phyloP scores from a whole-genome alignment of 1,284 basidiomycete genomes.

The Tilletia horrida region DNA sequence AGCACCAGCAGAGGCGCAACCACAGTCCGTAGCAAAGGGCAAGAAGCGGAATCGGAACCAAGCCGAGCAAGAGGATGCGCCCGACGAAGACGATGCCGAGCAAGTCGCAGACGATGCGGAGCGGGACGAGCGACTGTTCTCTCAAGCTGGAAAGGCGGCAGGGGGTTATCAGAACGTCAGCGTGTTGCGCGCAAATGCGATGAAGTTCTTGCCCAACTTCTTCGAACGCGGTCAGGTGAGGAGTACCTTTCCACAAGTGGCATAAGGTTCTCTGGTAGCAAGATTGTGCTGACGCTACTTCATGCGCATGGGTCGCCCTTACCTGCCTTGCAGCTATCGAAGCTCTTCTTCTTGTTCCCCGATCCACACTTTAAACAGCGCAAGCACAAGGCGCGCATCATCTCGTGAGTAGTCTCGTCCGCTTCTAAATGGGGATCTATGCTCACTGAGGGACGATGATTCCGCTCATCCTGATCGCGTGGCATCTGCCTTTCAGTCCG shows the following conservation, averaged over 20 bases:
- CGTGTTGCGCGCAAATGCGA: slow-evolving; percentile 90
- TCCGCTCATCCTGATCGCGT: neutral
- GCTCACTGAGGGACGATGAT: slow-evolving; percentile 27
- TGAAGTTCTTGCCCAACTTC: slow-evolving; percentile 99
- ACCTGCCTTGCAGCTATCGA: slow-evolving; percentile 48
- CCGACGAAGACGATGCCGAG: slow-evolving; percentile 50
- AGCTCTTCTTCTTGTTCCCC: slow-evolving; percentile 97
- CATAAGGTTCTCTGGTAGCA: no score
- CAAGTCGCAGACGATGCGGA: slow-evolving; percentile 17
- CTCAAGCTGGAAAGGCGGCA: slow-evolving; percentile 53
- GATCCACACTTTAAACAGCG: slow-evolving; percentile 98
- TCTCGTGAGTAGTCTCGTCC: slow-evolving; percentile 62
- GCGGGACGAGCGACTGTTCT: slow-evolving; percentile 36
- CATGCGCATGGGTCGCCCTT: neutral
- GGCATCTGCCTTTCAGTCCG: slow-evolving; percentile 56
- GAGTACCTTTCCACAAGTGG: neutral
- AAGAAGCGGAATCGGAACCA: neutral
- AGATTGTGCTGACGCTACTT: no score
- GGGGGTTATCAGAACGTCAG: slow-evolving; percentile 81
- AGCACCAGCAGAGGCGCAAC: neutral
- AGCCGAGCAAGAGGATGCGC: neutral
- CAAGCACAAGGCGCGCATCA: slow-evolving; percentile 95
- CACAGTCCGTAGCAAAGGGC: neutral
- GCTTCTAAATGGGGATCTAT: neutral
- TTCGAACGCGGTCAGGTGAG: slow-evolving; percentile 80